phyloP scores from a whole-genome alignment of 768 basidiomycete species.

The Leucosporidium scottii region DNA sequence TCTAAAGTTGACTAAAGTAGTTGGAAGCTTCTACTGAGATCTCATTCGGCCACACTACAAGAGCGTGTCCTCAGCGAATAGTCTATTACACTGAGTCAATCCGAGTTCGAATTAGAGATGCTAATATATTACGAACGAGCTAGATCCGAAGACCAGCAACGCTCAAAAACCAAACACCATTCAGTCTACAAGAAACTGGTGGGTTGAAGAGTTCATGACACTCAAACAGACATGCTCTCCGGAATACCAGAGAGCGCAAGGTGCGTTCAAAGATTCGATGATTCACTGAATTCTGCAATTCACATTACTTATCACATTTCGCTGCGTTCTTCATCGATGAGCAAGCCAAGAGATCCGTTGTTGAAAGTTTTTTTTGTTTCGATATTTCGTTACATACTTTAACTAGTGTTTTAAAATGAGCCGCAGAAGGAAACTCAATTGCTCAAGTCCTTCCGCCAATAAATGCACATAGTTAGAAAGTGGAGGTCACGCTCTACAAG shows the following conservation, averaged over 20 bases:
- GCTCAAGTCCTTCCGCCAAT: conserved; percentile 4
- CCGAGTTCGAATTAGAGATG: too few relatives aligned
- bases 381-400: conserved; percentile 50
- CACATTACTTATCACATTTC: conserved; percentile 75
- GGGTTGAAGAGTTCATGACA: too few relatives aligned
- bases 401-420: too few relatives aligned
- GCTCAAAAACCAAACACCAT: too few relatives aligned
- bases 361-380: conserved; percentile 47
- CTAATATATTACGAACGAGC: too few relatives aligned
- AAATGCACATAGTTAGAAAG: conserved; percentile 1
- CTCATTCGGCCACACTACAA: too few relatives aligned
- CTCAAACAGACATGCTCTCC: conserved; percentile 62
- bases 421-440: too few relatives aligned
- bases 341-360: conserved; percentile 70
- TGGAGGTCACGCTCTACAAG: conserved; percentile 41
- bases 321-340: conserved; percentile 75
- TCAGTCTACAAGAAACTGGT: too few relatives aligned
- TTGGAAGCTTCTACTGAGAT: too few relatives aligned
- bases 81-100: conserved; percentile 51
- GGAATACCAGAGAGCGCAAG: conserved; percentile 70
- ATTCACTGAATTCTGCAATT: conserved; percentile 76
- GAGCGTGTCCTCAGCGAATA: conserved; percentile 48
- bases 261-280: conserved; percentile 77
- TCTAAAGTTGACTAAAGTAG: too few relatives aligned
- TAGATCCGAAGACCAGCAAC: too few relatives aligned